These are phyloP conservation scores for Alnus glutinosa DNA, from an alignment of 306 rosid genomes.

Conservation along the genomic window DNA sequence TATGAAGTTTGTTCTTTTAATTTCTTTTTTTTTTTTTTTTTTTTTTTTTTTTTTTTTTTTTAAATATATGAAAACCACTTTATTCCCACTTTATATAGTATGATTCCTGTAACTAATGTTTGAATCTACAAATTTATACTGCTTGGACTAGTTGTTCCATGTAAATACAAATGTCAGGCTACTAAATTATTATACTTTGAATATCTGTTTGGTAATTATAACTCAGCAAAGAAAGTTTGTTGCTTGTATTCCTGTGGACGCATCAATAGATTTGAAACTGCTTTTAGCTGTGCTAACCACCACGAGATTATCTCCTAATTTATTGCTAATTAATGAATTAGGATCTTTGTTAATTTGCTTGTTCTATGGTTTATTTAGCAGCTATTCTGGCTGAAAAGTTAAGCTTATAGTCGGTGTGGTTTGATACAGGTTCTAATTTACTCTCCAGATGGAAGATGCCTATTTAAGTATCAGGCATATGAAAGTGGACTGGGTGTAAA, in stretches of 20 bases:
- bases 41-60: no score
- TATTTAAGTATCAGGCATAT: slow-evolving; percentile 88
- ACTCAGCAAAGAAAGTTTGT: neutral
- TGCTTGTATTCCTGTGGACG: neutral
- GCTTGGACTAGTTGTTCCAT: neutral
- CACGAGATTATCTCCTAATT: neutral
- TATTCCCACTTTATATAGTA: neutral
- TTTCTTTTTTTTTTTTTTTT: slow-evolving; percentile 7
- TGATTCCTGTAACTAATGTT: neutral
- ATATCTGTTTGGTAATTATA: neutral
- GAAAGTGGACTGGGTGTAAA: slow-evolving; percentile 98
- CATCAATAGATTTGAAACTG: neutral
- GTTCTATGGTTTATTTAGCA: slow-evolving; percentile 14
- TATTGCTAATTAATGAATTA: neutral
- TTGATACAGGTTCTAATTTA: slow-evolving; percentile 80
- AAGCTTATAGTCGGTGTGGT: slow-evolving; percentile 28
- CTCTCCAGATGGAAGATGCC: slow-evolving; percentile 97
- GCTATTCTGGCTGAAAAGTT: slow-evolving; percentile 14
- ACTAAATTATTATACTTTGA: neutral
- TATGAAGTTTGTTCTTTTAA: slow-evolving; percentile 21
- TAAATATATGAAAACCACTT: neutral
- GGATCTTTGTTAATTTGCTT: neutral
- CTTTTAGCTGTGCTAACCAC: neutral
- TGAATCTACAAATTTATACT: neutral
- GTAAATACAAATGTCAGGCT: neutral